Conservation (phyloP, 768 basidiomycete genomes). For the Lepiota brunneoincarnata region DNA sequence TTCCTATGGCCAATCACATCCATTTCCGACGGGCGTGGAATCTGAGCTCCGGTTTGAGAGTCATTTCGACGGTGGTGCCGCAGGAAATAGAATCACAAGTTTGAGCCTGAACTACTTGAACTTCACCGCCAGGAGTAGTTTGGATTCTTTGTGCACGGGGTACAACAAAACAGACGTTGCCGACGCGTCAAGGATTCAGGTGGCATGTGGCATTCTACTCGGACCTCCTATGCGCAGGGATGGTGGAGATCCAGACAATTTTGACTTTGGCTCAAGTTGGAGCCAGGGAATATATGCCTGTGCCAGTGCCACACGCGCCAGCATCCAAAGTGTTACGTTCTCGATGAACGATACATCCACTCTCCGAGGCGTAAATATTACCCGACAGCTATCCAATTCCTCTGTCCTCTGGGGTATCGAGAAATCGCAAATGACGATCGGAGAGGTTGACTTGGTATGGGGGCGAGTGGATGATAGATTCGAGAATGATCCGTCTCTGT, state of each 20-base stretch:
- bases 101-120: constrained; percentile 2
- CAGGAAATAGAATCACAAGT: not conserved
- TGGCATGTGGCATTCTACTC: constrained; percentile 16
- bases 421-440: not conserved
- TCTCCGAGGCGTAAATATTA: not conserved
- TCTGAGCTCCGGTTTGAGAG: constrained; percentile 1
- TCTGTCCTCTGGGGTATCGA: not conserved
- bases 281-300: constrained; percentile 17
- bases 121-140: not conserved
- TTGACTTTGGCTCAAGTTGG: constrained; percentile 16
- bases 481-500: not conserved
- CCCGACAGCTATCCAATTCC: not conserved
- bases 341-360: not conserved
- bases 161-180: constrained; percentile 16
- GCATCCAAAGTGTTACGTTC: not conserved
- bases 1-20: constrained; percentile 12
- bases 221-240: constrained; percentile 19
- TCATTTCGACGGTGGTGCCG: not conserved
- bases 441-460: not conserved
- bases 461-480: not conserved
- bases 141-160: constrained; percentile 11
- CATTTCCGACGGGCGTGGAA: no score
- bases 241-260: constrained; percentile 16
- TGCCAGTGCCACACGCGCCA: constrained; percentile 13
- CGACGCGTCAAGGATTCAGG: constrained; percentile 18